Evolutionary conservation across 1,284 basidiomycete species (phyloP).

Genomic region (Tausonia pullulans): DNA sequence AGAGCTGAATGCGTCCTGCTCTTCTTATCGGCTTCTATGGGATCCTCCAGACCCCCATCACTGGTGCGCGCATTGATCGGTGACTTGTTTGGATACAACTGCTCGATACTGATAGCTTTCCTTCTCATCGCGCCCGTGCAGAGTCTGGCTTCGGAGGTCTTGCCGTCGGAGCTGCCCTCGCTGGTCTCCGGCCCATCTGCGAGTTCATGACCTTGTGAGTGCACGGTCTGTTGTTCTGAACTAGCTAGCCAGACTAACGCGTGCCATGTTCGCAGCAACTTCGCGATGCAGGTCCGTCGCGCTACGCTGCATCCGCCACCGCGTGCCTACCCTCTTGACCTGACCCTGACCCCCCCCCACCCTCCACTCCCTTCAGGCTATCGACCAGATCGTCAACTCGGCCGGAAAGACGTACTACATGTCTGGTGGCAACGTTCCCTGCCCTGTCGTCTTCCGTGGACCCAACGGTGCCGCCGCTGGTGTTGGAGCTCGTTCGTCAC

Average conservation of each 20-base stretch:
- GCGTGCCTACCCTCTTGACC: slow-evolving; percentile 1
- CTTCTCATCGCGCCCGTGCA: slow-evolving; percentile 36
- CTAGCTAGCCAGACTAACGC: too few relatives aligned
- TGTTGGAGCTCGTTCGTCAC: slow-evolving; percentile 62
- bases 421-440: slow-evolving; percentile 96
- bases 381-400: slow-evolving; percentile 99
- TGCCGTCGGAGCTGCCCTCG: slow-evolving; percentile 86
- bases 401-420: slow-evolving; percentile 99
- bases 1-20: neutral
- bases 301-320: neutral
- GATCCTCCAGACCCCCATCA: slow-evolving; percentile 15
- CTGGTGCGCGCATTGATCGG: slow-evolving; percentile 2
- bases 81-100: neutral
- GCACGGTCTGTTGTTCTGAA: neutral
- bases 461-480: slow-evolving; percentile 97
- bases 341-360: neutral
- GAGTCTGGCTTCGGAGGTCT: slow-evolving; percentile 98
- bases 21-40: neutral
- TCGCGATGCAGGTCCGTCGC: slow-evolving; percentile 60
- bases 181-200: slow-evolving; percentile 91
- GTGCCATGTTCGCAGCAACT: slow-evolving; percentile 42
- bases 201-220: slow-evolving; percentile 90
- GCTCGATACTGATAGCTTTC: neutral
- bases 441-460: slow-evolving; percentile 98
- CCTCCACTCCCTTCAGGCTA: slow-evolving; percentile 48